Evolutionary conservation across 345 rosid genomes (phyloP).

Genomic region (Gossypium arboreum): DNA sequence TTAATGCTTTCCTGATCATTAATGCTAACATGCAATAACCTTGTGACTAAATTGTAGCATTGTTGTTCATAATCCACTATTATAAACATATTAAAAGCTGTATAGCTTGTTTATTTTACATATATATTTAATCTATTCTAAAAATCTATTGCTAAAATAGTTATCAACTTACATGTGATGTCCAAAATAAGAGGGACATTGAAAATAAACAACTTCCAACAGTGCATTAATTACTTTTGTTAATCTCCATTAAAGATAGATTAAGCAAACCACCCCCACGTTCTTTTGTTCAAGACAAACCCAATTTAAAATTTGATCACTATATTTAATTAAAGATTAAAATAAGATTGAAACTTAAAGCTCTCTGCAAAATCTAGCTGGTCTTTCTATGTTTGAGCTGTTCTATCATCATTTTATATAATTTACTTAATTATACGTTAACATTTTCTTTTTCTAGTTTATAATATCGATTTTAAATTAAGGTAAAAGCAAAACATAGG

Average conservation of each 20-base stretch:
- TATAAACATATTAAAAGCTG: too few relatives aligned
- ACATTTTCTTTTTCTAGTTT: too few relatives aligned
- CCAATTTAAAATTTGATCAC: background rate
- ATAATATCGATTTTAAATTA: too few relatives aligned
- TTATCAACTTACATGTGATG: slow-evolving; percentile 4
- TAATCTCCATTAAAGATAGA: background rate
- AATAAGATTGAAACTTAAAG: background rate
- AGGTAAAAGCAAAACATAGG: too few relatives aligned
- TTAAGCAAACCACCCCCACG: background rate
- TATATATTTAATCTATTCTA: too few relatives aligned
- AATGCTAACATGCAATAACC: too few relatives aligned
- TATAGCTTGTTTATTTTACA: too few relatives aligned
- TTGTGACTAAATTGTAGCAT: too few relatives aligned
- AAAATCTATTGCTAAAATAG: background rate
- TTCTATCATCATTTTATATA: background rate
- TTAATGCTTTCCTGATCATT: too few relatives aligned
- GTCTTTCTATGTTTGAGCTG: background rate
- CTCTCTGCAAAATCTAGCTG: slow-evolving; percentile 9
- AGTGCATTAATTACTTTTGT: background rate
- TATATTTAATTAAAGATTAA: background rate
- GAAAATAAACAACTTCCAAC: background rate
- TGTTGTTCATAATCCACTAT: too few relatives aligned
- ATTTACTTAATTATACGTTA: background rate
- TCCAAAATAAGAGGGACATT: slow-evolving; percentile 9
- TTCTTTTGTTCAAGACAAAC: too few relatives aligned